Conservation (phyloP, 23 red algal species). For the Agarophyton chilense region DNA sequence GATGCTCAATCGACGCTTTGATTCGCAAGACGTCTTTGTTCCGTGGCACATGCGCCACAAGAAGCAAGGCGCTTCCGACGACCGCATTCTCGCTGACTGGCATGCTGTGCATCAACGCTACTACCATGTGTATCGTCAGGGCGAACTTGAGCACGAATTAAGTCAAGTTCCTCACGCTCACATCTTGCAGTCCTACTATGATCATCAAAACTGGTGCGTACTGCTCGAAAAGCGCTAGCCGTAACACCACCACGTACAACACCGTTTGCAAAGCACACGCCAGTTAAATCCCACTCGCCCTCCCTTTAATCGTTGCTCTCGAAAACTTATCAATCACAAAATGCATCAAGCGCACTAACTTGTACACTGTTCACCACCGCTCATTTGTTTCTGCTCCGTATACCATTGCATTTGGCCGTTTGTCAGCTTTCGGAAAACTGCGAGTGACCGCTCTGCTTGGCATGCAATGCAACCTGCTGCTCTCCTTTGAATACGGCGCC, state of each 20-base stretch:
- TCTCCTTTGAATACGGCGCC: conserved; percentile 77
- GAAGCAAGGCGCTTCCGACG: conserved; percentile 36
- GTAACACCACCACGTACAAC: no score
- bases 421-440: conserved; percentile 78
- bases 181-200: conserved; percentile 57
- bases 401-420: not conserved
- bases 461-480: conserved; percentile 60
- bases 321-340: not conserved
- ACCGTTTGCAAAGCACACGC: not conserved
- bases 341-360: no score
- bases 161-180: conserved; percentile 13
- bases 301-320: not conserved
- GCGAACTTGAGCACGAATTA: conserved; percentile 65
- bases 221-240: conserved; percentile 35
- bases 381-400: not conserved
- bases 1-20: conserved; percentile 64
- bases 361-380: not conserved
- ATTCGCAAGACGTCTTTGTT: conserved; percentile 67
- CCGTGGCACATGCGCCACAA: conserved; percentile 73
- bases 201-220: conserved; percentile 84
- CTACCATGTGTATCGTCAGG: conserved; percentile 79
- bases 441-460: conserved; percentile 71
- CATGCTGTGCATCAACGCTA: conserved; percentile 44
- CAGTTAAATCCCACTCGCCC: not conserved
- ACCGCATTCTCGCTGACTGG: conserved; percentile 23